Conservation (phyloP, 179 eudicot species). For the Gypsophila paniculata region DNA sequence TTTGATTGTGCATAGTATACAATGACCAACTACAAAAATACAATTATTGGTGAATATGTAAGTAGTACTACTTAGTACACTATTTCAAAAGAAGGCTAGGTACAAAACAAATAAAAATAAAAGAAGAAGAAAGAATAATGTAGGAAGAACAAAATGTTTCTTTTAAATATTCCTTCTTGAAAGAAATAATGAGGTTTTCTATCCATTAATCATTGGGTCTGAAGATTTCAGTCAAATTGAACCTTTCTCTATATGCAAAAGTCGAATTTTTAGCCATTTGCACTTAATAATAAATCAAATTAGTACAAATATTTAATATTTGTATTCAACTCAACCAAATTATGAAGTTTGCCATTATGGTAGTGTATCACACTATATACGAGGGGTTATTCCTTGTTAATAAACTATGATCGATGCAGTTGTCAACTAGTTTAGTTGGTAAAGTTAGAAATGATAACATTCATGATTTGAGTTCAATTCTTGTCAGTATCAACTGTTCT, state of each 20-base stretch:
- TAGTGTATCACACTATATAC: too few species aligned
- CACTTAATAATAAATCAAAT: neutral
- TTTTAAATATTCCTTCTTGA: constrained; percentile 5
- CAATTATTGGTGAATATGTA: neutral
- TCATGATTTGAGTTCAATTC: too few species aligned
- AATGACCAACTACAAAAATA: too few species aligned
- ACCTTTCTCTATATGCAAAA: constrained; percentile 16
- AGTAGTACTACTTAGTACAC: neutral
- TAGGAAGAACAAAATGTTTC: neutral
- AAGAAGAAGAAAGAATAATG: neutral
- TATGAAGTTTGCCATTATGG: too few species aligned
- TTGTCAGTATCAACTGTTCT: too few species aligned
- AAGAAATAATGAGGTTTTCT: neutral
- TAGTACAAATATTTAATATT: too few species aligned
- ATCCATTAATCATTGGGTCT: constrained; percentile 16
- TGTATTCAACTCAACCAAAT: too few species aligned
- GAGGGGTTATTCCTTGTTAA: too few species aligned
- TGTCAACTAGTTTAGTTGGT: too few species aligned
- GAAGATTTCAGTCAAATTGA: constrained; percentile 10
- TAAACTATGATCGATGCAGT: too few species aligned
- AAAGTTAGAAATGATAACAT: too few species aligned
- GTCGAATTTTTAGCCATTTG: constrained; percentile 13
- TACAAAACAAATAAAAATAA: neutral
- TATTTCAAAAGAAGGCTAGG: neutral
- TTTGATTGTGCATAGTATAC: too few species aligned